Evolutionary conservation across 352 stramenopile genomes (phyloP).

Genomic region (Pseudoperonospora humuli): DNA sequence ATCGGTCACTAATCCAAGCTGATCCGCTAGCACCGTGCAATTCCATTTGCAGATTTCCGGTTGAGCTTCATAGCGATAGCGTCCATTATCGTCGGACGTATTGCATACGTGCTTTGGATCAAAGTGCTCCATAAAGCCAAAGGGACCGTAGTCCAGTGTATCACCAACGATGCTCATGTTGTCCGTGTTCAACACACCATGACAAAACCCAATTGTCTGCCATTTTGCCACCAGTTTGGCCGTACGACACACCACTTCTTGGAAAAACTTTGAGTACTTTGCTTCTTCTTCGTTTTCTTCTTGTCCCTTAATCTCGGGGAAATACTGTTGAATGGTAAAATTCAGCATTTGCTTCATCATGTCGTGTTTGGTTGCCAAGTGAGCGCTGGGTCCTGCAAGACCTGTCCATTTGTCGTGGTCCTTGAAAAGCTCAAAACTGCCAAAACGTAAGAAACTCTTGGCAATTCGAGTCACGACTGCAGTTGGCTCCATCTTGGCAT

Average conservation of each 20-base stretch:
- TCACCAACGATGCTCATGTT: slow-evolving; percentile 89
- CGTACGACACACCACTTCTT: slow-evolving; percentile 63
- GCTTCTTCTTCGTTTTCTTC: slow-evolving; percentile 24
- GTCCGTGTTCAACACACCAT: slow-evolving; percentile 90
- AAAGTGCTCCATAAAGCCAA: slow-evolving; percentile 90
- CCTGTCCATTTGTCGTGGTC: slow-evolving; percentile 51
- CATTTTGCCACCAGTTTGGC: slow-evolving; percentile 77
- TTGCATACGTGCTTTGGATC: slow-evolving; percentile 78
- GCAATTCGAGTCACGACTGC: slow-evolving; percentile 87
- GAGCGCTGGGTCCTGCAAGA: slow-evolving; percentile 54
- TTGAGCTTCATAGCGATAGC: slow-evolving; percentile 80
- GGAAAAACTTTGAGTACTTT: slow-evolving; percentile 46
- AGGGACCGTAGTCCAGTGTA: slow-evolving; percentile 91
- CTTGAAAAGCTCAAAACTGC: slow-evolving; percentile 95
- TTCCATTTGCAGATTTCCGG: slow-evolving; percentile 87
- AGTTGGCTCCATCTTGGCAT: slow-evolving; percentile 71
- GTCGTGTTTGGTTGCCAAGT: slow-evolving; percentile 51
- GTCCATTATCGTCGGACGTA: slow-evolving; percentile 66
- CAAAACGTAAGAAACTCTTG: slow-evolving; percentile 91
- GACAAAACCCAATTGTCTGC: slow-evolving; percentile 84
- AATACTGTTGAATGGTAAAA: slow-evolving; percentile 70
- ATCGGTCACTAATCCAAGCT: slow-evolving; percentile 41
- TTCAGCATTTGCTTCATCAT: slow-evolving; percentile 76
- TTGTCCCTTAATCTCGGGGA: slow-evolving; percentile 30
- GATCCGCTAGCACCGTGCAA: slow-evolving; percentile 52